Evolutionary conservation across 2,329 filamentous ascomycete genomes (phyloP).

Genomic region (Alternaria angustiovoidea): DNA sequence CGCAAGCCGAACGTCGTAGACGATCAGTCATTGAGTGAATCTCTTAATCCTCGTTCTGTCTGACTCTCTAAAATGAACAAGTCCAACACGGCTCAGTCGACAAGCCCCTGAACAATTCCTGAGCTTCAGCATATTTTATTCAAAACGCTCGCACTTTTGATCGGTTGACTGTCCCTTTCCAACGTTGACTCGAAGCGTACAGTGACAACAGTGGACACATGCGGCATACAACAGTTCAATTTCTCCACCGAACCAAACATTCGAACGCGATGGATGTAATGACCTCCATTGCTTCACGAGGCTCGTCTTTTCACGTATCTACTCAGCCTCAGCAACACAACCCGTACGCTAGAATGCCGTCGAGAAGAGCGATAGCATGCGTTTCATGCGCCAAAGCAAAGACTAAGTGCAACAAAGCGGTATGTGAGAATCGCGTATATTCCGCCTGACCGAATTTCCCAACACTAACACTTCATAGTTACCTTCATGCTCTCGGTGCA

Average conservation of each 20-base stretch:
- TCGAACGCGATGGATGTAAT: conserved; percentile 20
- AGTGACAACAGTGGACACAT: background rate
- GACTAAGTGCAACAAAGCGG: conserved; percentile 50
- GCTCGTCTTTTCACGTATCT: conserved; percentile 18
- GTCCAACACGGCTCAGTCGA: conserved; percentile 38
- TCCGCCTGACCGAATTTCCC: background rate
- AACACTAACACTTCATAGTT: conserved; percentile 24
- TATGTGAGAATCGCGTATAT: conserved; percentile 25
- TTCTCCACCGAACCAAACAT: conserved; percentile 23
- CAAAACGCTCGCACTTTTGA: background rate
- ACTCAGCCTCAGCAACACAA: conserved; percentile 29
- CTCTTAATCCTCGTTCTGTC: conserved; percentile 28
- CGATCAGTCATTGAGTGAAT: conserved; percentile 34
- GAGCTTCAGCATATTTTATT: background rate
- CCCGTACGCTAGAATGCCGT: conserved; percentile 43
- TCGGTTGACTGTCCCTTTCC: background rate
- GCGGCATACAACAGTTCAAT: background rate
- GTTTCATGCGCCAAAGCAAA: conserved; percentile 51
- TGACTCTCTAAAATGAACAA: conserved; percentile 26
- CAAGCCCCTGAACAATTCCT: conserved; percentile 30
- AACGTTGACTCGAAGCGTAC: background rate
- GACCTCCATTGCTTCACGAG: conserved; percentile 21
- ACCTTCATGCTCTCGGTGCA: conserved; percentile 49
- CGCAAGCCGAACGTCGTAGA: conserved; percentile 27
- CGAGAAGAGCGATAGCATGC: conserved; percentile 50